Evolutionary conservation across 495 filamentous ascomycete genomes (phyloP).

Genomic region (Penicillium mononematosum): DNA sequence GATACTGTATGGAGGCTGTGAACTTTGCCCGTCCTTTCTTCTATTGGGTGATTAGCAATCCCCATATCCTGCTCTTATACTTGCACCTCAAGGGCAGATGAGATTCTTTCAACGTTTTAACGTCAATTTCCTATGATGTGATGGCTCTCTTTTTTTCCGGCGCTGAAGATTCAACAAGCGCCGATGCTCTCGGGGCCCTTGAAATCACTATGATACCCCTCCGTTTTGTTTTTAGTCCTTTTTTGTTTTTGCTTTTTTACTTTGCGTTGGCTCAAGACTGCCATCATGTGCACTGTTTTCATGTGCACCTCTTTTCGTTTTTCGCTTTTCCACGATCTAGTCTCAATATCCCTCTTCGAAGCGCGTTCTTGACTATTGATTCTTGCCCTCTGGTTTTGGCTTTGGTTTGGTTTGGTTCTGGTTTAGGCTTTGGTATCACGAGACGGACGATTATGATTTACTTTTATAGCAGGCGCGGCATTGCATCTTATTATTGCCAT

Average conservation of each 20-base stretch:
- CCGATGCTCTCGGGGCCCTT: slow-evolving; percentile 6
- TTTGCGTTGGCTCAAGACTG: background rate
- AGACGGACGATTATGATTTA: slow-evolving; percentile 10
- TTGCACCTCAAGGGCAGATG: background rate
- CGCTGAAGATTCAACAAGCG: slow-evolving; percentile 12
- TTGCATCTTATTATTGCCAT: slow-evolving; percentile 1
- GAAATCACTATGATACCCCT: slow-evolving; percentile 22
- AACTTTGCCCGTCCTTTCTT: slow-evolving; percentile 2
- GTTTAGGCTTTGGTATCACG: background rate
- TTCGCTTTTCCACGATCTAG: background rate
- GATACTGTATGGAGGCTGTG: slow-evolving; percentile 41
- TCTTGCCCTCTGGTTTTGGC: background rate
- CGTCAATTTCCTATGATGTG: background rate
- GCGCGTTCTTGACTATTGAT: slow-evolving; percentile 3
- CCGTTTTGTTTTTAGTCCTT: background rate
- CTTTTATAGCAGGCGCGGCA: slow-evolving; percentile 1
- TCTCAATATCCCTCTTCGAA: slow-evolving; percentile 7
- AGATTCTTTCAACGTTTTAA: background rate
- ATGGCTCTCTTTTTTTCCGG: slow-evolving; percentile 6
- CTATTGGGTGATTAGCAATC: background rate
- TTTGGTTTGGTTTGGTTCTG: background rate
- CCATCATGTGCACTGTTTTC: background rate
- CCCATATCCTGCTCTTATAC: background rate
- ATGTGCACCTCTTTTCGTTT: background rate
- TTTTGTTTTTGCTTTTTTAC: background rate